A percentile compares a stretch with the other conserved stretches of the same genome.
Conservation (phyloP, 2,329 filamentous ascomycete genomes). For the Aspergillaceae sp. region DNA sequence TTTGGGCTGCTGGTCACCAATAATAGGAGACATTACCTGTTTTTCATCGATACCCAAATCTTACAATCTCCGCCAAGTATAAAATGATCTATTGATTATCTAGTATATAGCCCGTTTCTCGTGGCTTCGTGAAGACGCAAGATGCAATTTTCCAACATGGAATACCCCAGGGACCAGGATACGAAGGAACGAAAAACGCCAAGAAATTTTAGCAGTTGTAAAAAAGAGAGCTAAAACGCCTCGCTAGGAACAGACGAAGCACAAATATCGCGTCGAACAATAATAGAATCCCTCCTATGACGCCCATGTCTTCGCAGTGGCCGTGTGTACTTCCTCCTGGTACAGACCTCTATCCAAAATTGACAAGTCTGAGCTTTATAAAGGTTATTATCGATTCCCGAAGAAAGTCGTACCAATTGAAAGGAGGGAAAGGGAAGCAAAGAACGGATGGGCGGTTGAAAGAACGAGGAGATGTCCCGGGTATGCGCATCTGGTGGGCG, state of each 20-base stretch:
- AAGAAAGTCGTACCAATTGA: neutral
- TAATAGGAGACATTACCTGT: neutral
- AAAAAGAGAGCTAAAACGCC: neutral
- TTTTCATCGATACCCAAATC: neutral
- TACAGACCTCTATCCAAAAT: no score
- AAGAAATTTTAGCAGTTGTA: conserved; percentile 15
- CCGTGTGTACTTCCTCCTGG: no score
- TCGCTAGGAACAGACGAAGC: neutral
- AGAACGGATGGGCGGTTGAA: neutral
- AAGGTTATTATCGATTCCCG: no score
- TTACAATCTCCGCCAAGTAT: neutral
- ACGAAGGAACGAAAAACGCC: conserved; percentile 1
- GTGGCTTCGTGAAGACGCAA: neutral
- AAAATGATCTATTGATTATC: neutral
- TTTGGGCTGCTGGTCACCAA: conserved; percentile 12
- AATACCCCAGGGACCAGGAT: neutral
- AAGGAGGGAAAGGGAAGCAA: neutral
- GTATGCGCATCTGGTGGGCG: neutral
- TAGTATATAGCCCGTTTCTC: neutral
- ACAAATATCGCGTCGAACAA: neutral
- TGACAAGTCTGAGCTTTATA: no score
- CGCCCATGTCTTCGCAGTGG: no score
- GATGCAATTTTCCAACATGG: neutral
- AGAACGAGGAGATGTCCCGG: neutral
- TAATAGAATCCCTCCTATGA: neutral